Conservation (phyloP, 1,139 yeast genomes). For the Pichia sp. region DNA sequence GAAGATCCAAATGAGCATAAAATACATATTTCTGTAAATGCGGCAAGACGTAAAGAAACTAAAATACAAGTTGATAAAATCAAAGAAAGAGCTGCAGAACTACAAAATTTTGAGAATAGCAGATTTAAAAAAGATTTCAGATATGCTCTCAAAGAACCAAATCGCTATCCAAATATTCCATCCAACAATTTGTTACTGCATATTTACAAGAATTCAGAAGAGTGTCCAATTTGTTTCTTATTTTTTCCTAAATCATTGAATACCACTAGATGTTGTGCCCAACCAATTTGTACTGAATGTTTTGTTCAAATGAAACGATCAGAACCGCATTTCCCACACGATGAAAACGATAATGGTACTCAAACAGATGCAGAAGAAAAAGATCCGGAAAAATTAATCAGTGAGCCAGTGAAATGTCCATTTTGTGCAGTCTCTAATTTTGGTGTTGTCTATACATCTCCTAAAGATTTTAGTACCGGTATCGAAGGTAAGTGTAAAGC, state of each 20-base stretch:
- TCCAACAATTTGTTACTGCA: conserved; percentile 38
- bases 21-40: conserved; percentile 46
- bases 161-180: conserved; percentile 29
- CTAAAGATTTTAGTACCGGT: conserved; percentile 45
- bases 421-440: conserved; percentile 86
- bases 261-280: conserved; percentile 83
- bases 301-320: conserved; percentile 90
- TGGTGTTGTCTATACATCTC: conserved; percentile 71
- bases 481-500: conserved; percentile 38
- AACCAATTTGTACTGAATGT: conserved; percentile 93
- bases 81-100: conserved; percentile 39
- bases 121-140: conserved; percentile 41
- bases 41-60: conserved; percentile 48
- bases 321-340: conserved; percentile 95
- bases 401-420: conserved; percentile 90
- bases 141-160: conserved; percentile 32
- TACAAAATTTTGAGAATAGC: conserved; percentile 51
- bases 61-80: conserved; percentile 45
- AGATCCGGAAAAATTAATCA: conserved; percentile 56
- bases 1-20: conserved; percentile 52
- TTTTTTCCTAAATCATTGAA: conserved; percentile 77
- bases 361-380: conserved; percentile 27
- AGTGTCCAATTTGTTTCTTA: conserved; percentile 92
- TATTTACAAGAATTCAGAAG: conserved; percentile 61
- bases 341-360: conserved; percentile 32